These are phyloP conservation scores for Fusarium pseudograminearum DNA, from an alignment of 2,329 filamentous ascomycete genomes.

Conservation along the genomic window DNA sequence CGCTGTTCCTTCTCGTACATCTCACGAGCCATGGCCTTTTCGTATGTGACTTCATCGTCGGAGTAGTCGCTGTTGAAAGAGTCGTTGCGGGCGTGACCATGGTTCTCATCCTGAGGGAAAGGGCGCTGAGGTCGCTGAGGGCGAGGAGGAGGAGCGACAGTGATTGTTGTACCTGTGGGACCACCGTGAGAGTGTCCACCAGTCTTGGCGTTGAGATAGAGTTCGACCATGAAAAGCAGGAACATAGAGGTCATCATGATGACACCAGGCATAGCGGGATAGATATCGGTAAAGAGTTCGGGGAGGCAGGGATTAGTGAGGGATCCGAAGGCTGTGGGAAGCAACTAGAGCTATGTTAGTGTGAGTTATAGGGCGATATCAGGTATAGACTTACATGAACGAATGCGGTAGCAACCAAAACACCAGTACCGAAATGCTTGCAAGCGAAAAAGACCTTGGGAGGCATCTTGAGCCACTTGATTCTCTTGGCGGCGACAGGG, in stretches of 20 bases:
- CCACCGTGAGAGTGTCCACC: conserved; percentile 71
- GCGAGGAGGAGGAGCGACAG: conserved; percentile 6
- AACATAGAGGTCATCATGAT: conserved; percentile 75
- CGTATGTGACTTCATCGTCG: conserved; percentile 48
- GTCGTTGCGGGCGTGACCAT: conserved; percentile 7
- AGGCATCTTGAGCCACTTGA: conserved; percentile 69
- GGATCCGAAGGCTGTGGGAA: conserved; percentile 70
- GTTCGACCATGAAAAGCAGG: conserved; percentile 70
- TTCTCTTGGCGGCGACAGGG: conserved; percentile 65
- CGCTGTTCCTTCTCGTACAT: conserved; percentile 54
- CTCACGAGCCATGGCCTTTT: conserved; percentile 57
- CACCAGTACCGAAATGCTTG: conserved; percentile 77
- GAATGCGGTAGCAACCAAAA: conserved; percentile 78
- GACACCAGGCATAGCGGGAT: conserved; percentile 71
- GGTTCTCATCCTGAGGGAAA: neutral
- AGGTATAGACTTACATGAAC: conserved; percentile 66
- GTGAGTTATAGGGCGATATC: rapidly evolving
- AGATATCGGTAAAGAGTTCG: conserved; percentile 68
- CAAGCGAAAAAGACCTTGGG: conserved; percentile 70
- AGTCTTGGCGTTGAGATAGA: conserved; percentile 70
- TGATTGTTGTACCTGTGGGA: conserved; percentile 56
- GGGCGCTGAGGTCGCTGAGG: conserved; percentile 18
- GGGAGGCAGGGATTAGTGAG: conserved; percentile 67
- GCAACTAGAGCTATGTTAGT: conserved; percentile 54
- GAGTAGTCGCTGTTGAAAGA: conserved; percentile 3